Percentiles rank a stretch among this genome's conserved stretches.
phyloP scores from a whole-genome alignment of 2,329 filamentous ascomycete genomes.

The Diplodia seriata region DNA sequence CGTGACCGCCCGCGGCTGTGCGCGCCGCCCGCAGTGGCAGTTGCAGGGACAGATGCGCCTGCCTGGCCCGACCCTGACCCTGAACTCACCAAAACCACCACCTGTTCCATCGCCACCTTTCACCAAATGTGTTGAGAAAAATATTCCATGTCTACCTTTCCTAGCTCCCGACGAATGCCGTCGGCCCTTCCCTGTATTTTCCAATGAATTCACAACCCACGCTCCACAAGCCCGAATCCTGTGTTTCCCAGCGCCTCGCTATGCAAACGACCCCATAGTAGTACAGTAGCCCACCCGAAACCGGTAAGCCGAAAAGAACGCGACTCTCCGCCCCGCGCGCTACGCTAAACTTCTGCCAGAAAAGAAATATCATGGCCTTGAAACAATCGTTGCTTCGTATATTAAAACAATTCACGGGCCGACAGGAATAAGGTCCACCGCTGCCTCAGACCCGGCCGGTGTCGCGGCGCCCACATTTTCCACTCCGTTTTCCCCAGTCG shows the following conservation, averaged over 20 bases:
- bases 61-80: no score
- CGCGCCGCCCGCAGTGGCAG: no score
- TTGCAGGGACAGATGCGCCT: no score
- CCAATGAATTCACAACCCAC: no score
- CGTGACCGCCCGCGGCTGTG: constrained; percentile 6
- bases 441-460: constrained; percentile 13
- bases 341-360: not conserved
- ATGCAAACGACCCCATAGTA: constrained; percentile 9
- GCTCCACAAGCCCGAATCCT: not conserved
- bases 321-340: not conserved
- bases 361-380: not conserved
- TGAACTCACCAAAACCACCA: no score
- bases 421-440: constrained; percentile 22
- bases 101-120: no score
- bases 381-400: not conserved
- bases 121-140: not conserved
- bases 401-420: not conserved
- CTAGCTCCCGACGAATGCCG: not conserved
- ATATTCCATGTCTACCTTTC: not conserved
- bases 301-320: not conserved
- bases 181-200: not conserved
- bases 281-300: constrained; percentile 2
- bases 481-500: constrained; percentile 4
- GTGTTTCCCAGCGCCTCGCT: constrained; percentile 28
- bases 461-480: constrained; percentile 14